Evolutionary conservation across 148 eudicot species (phyloP).

Genomic region (Persicaria tinctoria): DNA sequence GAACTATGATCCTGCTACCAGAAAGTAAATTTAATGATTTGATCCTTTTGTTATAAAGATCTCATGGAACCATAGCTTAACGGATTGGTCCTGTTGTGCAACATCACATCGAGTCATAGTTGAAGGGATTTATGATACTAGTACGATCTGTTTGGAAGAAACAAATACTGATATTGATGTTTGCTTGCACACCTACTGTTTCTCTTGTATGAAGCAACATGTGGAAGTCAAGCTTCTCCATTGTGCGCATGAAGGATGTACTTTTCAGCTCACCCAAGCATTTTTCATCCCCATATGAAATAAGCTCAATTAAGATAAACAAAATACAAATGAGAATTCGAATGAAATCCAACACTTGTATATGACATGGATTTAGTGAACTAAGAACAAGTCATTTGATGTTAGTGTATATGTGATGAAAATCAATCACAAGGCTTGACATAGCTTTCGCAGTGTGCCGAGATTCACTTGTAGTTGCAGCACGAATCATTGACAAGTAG

Average conservation of each 20-base stretch:
- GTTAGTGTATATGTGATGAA: too few species aligned
- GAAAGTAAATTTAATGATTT: background rate
- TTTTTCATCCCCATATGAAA: too few species aligned
- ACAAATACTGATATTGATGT: conserved; percentile 29
- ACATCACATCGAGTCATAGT: conserved; percentile 24
- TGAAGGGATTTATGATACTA: conserved; percentile 26
- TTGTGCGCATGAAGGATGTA: conserved; percentile 68
- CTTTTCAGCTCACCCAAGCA: conserved; percentile 28
- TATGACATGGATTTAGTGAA: background rate
- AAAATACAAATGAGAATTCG: too few species aligned
- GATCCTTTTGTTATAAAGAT: background rate
- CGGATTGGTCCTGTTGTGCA: conserved; percentile 34
- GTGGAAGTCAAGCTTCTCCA: conserved; percentile 61
- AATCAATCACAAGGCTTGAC: too few species aligned
- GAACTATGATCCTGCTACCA: background rate
- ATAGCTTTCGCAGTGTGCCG: too few species aligned
- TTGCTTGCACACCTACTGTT: conserved; percentile 64
- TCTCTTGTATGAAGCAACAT: conserved; percentile 72
- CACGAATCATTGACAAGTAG: too few species aligned
- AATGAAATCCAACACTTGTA: too few species aligned
- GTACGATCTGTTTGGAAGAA: conserved; percentile 75
- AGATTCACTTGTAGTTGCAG: too few species aligned
- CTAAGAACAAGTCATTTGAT: too few species aligned
- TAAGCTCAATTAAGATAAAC: too few species aligned
- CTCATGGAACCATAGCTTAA: conserved; percentile 11